Conservation (phyloP, 208 protist genomes). For the Crithidia sp. region DNA sequence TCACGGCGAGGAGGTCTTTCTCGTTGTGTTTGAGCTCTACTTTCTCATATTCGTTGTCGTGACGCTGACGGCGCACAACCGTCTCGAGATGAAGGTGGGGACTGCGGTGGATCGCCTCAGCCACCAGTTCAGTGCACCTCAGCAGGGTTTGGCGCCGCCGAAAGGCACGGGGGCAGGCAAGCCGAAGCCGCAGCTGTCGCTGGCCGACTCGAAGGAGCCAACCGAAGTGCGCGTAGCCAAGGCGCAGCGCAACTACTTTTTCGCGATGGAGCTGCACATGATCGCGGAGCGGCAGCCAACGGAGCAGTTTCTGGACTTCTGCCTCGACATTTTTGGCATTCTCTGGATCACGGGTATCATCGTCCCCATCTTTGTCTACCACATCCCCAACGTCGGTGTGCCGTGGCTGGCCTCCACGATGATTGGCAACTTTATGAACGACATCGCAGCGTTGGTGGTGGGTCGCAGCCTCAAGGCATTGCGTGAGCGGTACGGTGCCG, state of each 20-base stretch:
- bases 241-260: constrained; percentile 57
- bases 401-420: constrained; percentile 61
- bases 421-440: constrained; percentile 80
- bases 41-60: constrained; percentile 63
- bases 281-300: constrained; percentile 63
- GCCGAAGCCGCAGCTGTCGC: constrained; percentile 3
- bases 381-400: constrained; percentile 50
- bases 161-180: constrained; percentile 1
- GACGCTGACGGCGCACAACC: constrained; percentile 63
- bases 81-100: constrained; percentile 43
- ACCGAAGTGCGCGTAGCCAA: constrained; percentile 25
- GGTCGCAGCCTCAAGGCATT: constrained; percentile 43
- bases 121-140: constrained; percentile 11
- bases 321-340: constrained; percentile 86
- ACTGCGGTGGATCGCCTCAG: constrained; percentile 35
- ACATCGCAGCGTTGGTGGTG: constrained; percentile 78
- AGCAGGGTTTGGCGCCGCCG: neutral
- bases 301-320: constrained; percentile 82
- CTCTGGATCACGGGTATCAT: constrained; percentile 73
- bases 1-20: constrained; percentile 35
- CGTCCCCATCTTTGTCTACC: constrained; percentile 62
- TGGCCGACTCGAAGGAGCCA: constrained; percentile 3
- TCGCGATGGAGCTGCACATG: constrained; percentile 58
- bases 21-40: constrained; percentile 54
- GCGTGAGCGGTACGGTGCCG: constrained; percentile 25